Conservation (phyloP, 1,284 basidiomycete genomes). For the Phlebopus sp. region DNA sequence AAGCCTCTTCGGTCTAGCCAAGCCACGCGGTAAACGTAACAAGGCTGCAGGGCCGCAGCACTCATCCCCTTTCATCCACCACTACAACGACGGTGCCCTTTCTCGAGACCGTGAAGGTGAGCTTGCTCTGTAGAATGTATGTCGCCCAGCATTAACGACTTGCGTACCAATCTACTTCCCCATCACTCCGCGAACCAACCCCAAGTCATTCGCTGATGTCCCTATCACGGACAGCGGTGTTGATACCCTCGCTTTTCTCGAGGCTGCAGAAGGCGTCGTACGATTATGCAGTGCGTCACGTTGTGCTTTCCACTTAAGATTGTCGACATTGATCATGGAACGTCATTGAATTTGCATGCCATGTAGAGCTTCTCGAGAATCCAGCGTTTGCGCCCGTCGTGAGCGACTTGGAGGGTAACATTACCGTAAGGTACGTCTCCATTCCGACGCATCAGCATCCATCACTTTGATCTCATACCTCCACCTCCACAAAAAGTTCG, state of each 20-base stretch:
- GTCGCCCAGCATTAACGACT: neutral
- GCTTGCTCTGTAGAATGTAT: constrained; percentile 14
- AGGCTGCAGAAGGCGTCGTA: constrained; percentile 88
- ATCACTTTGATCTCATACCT: constrained; percentile 1
- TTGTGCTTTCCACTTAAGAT: neutral
- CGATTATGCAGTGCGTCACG: constrained; percentile 79
- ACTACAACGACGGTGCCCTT: constrained; percentile 74
- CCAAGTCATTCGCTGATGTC: constrained; percentile 90
- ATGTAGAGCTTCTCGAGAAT: constrained; percentile 82
- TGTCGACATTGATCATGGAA: constrained; percentile 2
- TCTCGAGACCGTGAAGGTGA: constrained; percentile 79
- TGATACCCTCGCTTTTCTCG: constrained; percentile 85
- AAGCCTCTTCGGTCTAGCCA: too few species aligned
- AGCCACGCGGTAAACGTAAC: too few species aligned
- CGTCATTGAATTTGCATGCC: neutral
- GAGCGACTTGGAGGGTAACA: constrained; percentile 90
- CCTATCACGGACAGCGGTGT: constrained; percentile 84
- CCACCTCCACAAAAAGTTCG: constrained; percentile 77
- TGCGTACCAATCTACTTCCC: too few species aligned
- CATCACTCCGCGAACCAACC: neutral
- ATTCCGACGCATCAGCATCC: constrained; percentile 1
- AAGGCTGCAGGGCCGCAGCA: too few species aligned
- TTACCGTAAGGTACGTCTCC: constrained; percentile 52
- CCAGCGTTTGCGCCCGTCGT: constrained; percentile 86
- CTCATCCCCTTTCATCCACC: too few species aligned